phyloP scores from a whole-genome alignment of 1,139 yeast genomes.

The Suhomyces anneliseae region DNA sequence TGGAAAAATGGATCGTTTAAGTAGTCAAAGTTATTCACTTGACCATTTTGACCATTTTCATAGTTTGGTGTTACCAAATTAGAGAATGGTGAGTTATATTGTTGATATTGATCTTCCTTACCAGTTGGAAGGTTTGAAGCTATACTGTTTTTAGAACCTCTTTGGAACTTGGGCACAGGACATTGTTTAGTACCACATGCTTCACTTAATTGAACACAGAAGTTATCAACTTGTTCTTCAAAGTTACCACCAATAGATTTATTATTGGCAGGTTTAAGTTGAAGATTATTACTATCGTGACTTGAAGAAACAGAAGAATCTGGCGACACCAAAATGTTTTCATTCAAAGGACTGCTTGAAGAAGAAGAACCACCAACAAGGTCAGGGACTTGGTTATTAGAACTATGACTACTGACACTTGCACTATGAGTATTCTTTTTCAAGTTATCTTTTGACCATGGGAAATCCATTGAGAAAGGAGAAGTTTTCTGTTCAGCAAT shows the following conservation, averaged over 20 bases:
- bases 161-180: conserved; percentile 61
- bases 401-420: conserved; percentile 8
- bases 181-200: conserved; percentile 81
- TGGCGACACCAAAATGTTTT: conserved; percentile 39
- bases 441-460: conserved; percentile 35
- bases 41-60: conserved; percentile 1
- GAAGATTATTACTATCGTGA: conserved; percentile 8
- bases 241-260: conserved; percentile 25
- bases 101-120: conserved; percentile 7
- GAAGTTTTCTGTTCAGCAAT: not conserved
- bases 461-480: conserved; percentile 29
- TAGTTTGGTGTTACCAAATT: conserved; percentile 20
- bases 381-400: conserved; percentile 31
- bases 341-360: conserved; percentile 42
- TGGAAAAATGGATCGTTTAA: conserved; percentile 32
- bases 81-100: conserved; percentile 22
- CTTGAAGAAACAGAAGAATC: conserved; percentile 27
- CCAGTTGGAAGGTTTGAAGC: conserved; percentile 3
- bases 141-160: conserved; percentile 15
- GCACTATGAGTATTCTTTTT: conserved; percentile 4
- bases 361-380: conserved; percentile 34
- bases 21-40: conserved; percentile 15
- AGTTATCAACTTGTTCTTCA: conserved; percentile 54
- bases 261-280: conserved; percentile 11
- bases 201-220: conserved; percentile 70